Evolutionary conservation across 2,329 filamentous ascomycete genomes (phyloP).

Genomic region (Coleophoma cylindrospora): DNA sequence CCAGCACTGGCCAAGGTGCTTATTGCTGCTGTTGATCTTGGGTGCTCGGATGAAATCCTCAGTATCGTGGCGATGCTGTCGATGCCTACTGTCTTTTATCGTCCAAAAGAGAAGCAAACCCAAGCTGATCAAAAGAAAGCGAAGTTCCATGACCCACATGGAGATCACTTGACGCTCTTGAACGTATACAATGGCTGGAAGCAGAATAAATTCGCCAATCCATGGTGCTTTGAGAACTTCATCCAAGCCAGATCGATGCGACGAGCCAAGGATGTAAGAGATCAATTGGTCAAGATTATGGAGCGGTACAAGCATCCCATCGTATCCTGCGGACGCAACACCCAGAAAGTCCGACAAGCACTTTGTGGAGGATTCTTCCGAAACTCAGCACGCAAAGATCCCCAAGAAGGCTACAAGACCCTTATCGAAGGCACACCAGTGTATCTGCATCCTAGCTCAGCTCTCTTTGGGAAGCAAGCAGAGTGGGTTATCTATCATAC

Average conservation of each 20-base stretch:
- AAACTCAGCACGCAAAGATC: slow-evolving; percentile 90
- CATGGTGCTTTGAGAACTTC: slow-evolving; percentile 98
- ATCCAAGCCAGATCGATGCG: slow-evolving; percentile 88
- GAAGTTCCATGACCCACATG: slow-evolving; percentile 93
- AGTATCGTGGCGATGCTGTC: slow-evolving; percentile 94
- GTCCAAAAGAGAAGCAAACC: slow-evolving; percentile 93
- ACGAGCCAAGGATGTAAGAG: slow-evolving; percentile 84
- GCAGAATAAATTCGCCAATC: slow-evolving; percentile 69
- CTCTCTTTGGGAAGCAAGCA: slow-evolving; percentile 90
- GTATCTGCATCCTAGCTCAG: slow-evolving; percentile 87
- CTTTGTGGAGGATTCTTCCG: slow-evolving; percentile 94
- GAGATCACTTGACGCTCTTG: slow-evolving; percentile 89
- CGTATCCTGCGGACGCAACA: slow-evolving; percentile 81
- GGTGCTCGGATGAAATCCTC: slow-evolving; percentile 90
- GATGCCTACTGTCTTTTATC: slow-evolving; percentile 82
- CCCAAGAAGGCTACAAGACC: slow-evolving; percentile 96
- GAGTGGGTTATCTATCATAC: slow-evolving; percentile 96
- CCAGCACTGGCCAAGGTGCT: slow-evolving; percentile 86
- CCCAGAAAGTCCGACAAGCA: slow-evolving; percentile 79
- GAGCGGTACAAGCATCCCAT: slow-evolving; percentile 81
- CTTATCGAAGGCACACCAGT: slow-evolving; percentile 92
- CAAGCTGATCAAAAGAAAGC: slow-evolving; percentile 97
- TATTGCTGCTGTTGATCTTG: slow-evolving; percentile 79
- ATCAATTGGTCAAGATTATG: slow-evolving; percentile 92
- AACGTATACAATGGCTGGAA: slow-evolving; percentile 99